A percentile compares a stretch with the other conserved stretches of the same genome.
Conservation (phyloP, 2,329 filamentous ascomycete species). For the Colletotrichum viniferum region DNA sequence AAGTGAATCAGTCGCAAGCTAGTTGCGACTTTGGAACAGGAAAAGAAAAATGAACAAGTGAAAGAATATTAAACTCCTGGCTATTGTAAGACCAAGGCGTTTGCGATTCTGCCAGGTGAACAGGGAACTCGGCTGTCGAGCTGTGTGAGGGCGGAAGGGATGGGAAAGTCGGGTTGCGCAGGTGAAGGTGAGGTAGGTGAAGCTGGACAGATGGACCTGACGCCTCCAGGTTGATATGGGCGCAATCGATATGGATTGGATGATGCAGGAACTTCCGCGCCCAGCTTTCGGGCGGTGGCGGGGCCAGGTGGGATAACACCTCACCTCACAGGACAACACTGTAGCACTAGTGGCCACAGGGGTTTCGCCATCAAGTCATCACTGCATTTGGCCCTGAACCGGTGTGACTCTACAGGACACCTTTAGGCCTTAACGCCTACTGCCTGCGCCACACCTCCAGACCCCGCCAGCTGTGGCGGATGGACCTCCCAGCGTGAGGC, state of each 20-base stretch:
- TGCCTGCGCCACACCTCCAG: neutral
- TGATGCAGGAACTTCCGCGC: slow-evolving; percentile 14
- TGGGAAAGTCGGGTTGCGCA: neutral
- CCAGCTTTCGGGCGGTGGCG: slow-evolving; percentile 6
- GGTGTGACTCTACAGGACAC: neutral
- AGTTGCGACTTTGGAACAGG: slow-evolving; percentile 9
- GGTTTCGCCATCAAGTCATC: neutral
- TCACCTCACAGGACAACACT: neutral
- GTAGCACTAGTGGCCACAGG: slow-evolving; percentile 3
- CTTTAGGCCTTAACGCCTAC: neutral
- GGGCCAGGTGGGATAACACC: neutral
- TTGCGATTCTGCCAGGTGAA: slow-evolving; percentile 21
- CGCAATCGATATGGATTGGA: slow-evolving; percentile 20
- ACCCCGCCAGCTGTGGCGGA: neutral
- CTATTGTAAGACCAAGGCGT: neutral
- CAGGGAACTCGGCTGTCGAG: slow-evolving; percentile 25
- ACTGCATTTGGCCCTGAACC: neutral
- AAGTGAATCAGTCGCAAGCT: slow-evolving; percentile 14
- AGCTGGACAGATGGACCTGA: slow-evolving; percentile 12
- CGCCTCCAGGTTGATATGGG: slow-evolving; percentile 2
- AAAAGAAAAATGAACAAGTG: slow-evolving; percentile 17
- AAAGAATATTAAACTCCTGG: slow-evolving; percentile 18
- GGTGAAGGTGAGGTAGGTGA: neutral
- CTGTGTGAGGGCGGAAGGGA: slow-evolving; percentile 20
- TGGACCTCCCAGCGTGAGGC: neutral